Conservation (phyloP, 2,329 filamentous ascomycete genomes). For the Botrytis aclada region DNA sequence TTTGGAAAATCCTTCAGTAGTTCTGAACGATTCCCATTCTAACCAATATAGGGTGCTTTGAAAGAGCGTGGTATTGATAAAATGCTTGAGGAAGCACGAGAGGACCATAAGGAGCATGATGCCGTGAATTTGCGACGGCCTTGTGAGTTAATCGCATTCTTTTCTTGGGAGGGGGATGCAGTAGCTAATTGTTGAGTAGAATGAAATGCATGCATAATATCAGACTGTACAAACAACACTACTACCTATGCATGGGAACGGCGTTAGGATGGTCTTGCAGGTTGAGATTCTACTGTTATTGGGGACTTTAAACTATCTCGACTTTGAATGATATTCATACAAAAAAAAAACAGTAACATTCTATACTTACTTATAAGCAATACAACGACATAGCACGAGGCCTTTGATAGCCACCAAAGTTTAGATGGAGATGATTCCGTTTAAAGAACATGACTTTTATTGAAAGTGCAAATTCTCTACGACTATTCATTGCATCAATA, state of each 20-base stretch:
- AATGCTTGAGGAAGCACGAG: slow-evolving; percentile 85
- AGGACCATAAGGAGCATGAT: slow-evolving; percentile 87
- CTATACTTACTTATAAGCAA: neutral
- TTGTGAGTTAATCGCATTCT: slow-evolving; percentile 30
- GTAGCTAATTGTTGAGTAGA: neutral
- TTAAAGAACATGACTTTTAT: neutral
- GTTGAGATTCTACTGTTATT: neutral
- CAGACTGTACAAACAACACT: slow-evolving; percentile 3
- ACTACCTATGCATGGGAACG: slow-evolving; percentile 20
- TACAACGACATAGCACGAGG: neutral
- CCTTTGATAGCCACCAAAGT: neutral
- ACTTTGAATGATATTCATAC: neutral
- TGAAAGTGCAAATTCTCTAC: neutral
- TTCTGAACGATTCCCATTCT: slow-evolving; percentile 1
- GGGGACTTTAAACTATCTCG: neutral
- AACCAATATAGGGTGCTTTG: slow-evolving; percentile 64
- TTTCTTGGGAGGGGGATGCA: neutral
- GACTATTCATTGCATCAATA: neutral
- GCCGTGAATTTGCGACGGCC: slow-evolving; percentile 58
- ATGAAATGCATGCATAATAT: neutral
- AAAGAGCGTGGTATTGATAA: slow-evolving; percentile 90
- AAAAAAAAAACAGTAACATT: neutral
- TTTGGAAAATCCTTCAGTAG: slow-evolving; percentile 7
- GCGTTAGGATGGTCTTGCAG: slow-evolving; percentile 17
- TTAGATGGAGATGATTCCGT: neutral